phyloP scores from a whole-genome alignment of 1,139 yeast species.

The Pichia sp. region DNA sequence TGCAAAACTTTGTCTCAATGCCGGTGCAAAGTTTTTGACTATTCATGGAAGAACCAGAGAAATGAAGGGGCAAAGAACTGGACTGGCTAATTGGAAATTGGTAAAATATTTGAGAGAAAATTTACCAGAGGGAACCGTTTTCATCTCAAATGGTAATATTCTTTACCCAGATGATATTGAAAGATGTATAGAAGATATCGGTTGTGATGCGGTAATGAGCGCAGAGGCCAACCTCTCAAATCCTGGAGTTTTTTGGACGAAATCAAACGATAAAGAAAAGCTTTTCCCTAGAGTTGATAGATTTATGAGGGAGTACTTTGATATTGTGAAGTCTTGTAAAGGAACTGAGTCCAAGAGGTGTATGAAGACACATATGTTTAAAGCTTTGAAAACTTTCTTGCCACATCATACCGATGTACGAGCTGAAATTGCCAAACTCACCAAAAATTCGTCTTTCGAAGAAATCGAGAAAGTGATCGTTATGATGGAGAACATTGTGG shows the following conservation, averaged over 20 bases:
- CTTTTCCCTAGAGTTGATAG: constrained; percentile 84
- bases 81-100: constrained; percentile 89
- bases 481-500: constrained; percentile 64
- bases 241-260: constrained; percentile 82
- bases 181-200: constrained; percentile 58
- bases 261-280: constrained; percentile 50
- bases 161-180: constrained; percentile 76
- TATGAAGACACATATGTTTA: constrained; percentile 91
- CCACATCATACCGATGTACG: constrained; percentile 73
- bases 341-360: constrained; percentile 77
- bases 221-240: constrained; percentile 94
- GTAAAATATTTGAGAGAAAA: constrained; percentile 73
- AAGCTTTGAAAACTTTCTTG: constrained; percentile 73
- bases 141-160: constrained; percentile 91
- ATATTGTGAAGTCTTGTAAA: constrained; percentile 61
- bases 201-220: constrained; percentile 92
- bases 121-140: constrained; percentile 76
- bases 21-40: constrained; percentile 94
- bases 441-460: constrained; percentile 42
- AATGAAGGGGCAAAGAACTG: constrained; percentile 95
- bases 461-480: constrained; percentile 68
- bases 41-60: constrained; percentile 96
- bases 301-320: constrained; percentile 81
- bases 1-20: constrained; percentile 84
- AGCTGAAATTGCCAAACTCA: constrained; percentile 59